A percentile compares a stretch with the other conserved stretches of the same genome.
Conservation (phyloP, 345 rosid species). For the Mercurialis annua region DNA sequence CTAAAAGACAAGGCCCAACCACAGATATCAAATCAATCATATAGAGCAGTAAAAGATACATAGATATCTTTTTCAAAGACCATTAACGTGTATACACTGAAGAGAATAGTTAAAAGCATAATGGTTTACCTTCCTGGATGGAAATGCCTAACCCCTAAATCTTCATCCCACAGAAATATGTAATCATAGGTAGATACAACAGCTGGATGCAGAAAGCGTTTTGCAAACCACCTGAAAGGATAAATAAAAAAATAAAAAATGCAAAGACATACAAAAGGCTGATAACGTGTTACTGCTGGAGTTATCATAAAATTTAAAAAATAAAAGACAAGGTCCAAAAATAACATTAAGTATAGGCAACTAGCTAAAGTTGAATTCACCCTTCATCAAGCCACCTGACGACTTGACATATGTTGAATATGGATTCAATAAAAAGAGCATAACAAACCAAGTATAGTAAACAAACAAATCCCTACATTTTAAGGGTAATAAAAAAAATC, state of each 20-base stretch:
- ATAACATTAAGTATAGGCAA: neutral
- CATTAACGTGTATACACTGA: neutral
- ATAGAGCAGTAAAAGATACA: neutral
- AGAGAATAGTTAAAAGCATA: slow-evolving; percentile 6
- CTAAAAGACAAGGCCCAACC: neutral
- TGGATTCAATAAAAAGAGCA: slow-evolving; percentile 4
- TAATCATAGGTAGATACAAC: slow-evolving; percentile 78
- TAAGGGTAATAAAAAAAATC: neutral
- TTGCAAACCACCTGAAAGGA: slow-evolving; percentile 90
- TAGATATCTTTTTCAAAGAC: neutral
- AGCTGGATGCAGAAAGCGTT: slow-evolving; percentile 94
- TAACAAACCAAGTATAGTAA: slow-evolving; percentile 6
- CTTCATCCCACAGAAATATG: slow-evolving; percentile 97
- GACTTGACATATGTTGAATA: neutral
- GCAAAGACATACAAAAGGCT: neutral
- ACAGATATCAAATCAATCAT: neutral
- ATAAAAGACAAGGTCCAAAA: neutral
- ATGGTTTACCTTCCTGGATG: slow-evolving; percentile 61
- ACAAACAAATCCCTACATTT: neutral
- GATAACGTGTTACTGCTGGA: neutral
- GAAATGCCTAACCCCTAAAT: slow-evolving; percentile 81
- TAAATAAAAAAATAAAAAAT: neutral
- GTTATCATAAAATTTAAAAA: neutral
- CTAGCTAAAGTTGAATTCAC: neutral
- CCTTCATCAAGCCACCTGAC: neutral